Evolutionary conservation across 73 alveolate genomes (phyloP).

Genomic region (Paramecium biaurelia): DNA sequence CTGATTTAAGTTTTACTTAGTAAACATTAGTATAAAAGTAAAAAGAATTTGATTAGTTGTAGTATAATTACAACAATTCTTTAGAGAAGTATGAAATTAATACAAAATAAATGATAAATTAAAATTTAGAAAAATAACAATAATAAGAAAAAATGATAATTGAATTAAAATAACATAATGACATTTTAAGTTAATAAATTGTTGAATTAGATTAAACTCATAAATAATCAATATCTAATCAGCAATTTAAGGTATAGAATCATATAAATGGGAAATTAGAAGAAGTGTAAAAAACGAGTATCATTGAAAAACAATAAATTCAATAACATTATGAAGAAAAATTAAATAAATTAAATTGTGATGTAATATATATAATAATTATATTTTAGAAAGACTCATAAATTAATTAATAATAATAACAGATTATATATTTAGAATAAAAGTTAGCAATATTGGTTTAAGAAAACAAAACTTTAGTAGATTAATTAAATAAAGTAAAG

Average conservation of each 20-base stretch:
- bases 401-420: neutral
- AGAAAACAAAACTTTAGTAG: neutral
- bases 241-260: neutral
- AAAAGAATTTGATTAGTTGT: neutral
- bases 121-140: neutral
- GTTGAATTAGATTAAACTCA: neutral
- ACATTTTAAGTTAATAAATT: neutral
- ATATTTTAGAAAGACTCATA: neutral
- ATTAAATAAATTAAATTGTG: neutral
- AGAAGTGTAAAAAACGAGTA: neutral
- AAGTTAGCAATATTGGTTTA: neutral
- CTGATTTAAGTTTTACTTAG: neutral
- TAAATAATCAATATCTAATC: neutral
- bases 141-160: neutral
- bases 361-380: neutral
- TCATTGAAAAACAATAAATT: neutral
- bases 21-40: neutral
- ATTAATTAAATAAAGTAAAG: neutral
- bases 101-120: neutral
- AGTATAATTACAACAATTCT: neutral
- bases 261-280: neutral
- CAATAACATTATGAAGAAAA: neutral
- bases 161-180: neutral
- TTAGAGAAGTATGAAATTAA: neutral
- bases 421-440: neutral